Percentiles rank a stretch among this genome's conserved stretches.
These are phyloP conservation scores for Pseudocercospora fuligena DNA, from an alignment of 2,329 filamentous ascomycete genomes.

Conservation along the genomic window DNA sequence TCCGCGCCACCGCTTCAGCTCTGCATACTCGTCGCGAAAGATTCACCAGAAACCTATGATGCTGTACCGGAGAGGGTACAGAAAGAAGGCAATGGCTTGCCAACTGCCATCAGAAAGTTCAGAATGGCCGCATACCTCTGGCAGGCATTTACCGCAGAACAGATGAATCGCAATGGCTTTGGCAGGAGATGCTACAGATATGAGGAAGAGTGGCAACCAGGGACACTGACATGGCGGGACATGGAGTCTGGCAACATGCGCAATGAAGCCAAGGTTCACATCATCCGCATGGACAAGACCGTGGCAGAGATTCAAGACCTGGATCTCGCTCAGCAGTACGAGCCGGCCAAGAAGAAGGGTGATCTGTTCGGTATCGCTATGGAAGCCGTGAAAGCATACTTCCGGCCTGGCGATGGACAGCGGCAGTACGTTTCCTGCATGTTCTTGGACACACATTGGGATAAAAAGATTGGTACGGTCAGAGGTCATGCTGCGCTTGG, in stretches of 20 bases:
- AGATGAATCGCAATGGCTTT: constrained; percentile 89
- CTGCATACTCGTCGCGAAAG: constrained; percentile 83
- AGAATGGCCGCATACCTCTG: constrained; percentile 94
- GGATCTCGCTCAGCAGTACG: constrained; percentile 77
- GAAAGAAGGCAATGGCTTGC: constrained; percentile 80
- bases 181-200: constrained; percentile 86
- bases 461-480: constrained; percentile 70
- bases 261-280: constrained; percentile 87
- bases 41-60: constrained; percentile 86
- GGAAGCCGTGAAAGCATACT: constrained; percentile 78
- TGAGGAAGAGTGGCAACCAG: constrained; percentile 92
- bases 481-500: constrained; percentile 85
- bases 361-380: constrained; percentile 78
- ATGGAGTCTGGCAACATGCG: constrained; percentile 73
- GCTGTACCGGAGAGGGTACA: constrained; percentile 74
- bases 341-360: constrained; percentile 69
- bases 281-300: constrained; percentile 82
- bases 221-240: constrained; percentile 78
- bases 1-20: constrained; percentile 84
- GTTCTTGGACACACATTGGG: constrained; percentile 88
- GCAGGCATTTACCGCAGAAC: constrained; percentile 96
- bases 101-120: constrained; percentile 84
- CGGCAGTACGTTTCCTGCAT: constrained; percentile 87
- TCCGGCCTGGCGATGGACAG: constrained; percentile 74
- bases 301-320: constrained; percentile 81